Base-by-base conservation (phyloP, 371 early-diverging fungal species). In the Dichotomocladium elegans region DNA sequence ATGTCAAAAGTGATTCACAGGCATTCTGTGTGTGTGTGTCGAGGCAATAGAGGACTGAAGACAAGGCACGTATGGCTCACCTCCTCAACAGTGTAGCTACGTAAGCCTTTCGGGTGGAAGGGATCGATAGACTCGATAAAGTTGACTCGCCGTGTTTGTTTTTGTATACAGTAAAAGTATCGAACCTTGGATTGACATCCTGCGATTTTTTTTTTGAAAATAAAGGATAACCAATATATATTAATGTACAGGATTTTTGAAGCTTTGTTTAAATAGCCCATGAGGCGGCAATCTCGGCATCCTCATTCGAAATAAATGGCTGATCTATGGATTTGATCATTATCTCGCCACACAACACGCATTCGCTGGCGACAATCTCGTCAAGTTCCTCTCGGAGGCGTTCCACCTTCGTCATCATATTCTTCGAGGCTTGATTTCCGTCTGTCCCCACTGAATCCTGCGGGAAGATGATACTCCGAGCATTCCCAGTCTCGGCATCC, bases 321-420 rank as follows among this genome's bases (percentile, higher is more conserved):
- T 79, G 74, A 41, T 85, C 88, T 31, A 93, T 84, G 14, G 83
- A 79, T 57, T 82, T 82, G 62, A 95, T 91, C 88, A 93, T 93
- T 25, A 86, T 63, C 47, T 95, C 95, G 15, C 95, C 93, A 42
- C 96, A 95, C 7, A 93, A 64, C 9, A 83, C 66, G 66, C 96
- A 95, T 63, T 95, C 95, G 5, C 79, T 75, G 1, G 93, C 90
- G 1, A 95, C 80, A 29, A 92, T 63, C 15, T 88, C 81, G 49
- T 95, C 92, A 47, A 93, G 63, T 58, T 93, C 87, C n/a, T 85
- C 87, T 64, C 87, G 51, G 41, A 77, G 48, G 47, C 69, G 57
- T 47, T 81, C 74, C 7, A 66, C 40, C 25, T 70, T 59, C 2
- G 72, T 37, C 37, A 37, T 37, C 5, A 21, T 37, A 37, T 21